phyloP scores from a whole-genome alignment of 305 asterid species.

The Fraxinus latifolia region DNA sequence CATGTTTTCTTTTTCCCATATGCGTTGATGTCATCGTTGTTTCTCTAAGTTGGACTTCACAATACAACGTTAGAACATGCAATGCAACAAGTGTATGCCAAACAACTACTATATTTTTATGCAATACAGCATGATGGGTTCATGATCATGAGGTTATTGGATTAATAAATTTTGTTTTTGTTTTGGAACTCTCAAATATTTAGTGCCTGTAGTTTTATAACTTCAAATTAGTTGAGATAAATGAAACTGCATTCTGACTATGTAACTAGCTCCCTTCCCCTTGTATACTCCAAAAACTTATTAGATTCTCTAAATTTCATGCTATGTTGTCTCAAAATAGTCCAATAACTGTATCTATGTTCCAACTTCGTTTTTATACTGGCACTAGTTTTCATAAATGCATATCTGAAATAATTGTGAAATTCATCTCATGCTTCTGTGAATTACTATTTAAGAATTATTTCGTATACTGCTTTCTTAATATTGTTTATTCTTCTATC shows the following conservation, averaged over 20 bases:
- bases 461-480: constrained; percentile 3
- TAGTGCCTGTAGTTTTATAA: background rate
- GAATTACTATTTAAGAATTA: background rate
- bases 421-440: background rate
- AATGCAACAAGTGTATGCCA: constrained; percentile 13
- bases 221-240: constrained; percentile 1
- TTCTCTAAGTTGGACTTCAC: background rate
- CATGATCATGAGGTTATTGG: background rate
- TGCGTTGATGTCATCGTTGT: background rate
- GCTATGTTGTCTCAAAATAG: background rate
- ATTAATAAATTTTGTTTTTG: constrained; percentile 8
- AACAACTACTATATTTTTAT: background rate
- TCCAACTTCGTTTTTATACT: background rate
- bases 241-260: constrained; percentile 10
- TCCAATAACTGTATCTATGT: background rate
- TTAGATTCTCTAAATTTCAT: background rate
- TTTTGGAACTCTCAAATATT: constrained; percentile 22
- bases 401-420: background rate
- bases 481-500: constrained; percentile 9
- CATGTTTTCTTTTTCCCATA: background rate
- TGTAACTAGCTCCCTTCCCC: background rate
- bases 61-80: background rate
- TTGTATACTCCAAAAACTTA: background rate
- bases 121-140: background rate
- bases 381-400: background rate